Percentiles rank a stretch among this genome's conserved stretches.
These are phyloP conservation scores for Garcia nutans DNA, from an alignment of 345 rosid genomes.

Conservation along the genomic window DNA sequence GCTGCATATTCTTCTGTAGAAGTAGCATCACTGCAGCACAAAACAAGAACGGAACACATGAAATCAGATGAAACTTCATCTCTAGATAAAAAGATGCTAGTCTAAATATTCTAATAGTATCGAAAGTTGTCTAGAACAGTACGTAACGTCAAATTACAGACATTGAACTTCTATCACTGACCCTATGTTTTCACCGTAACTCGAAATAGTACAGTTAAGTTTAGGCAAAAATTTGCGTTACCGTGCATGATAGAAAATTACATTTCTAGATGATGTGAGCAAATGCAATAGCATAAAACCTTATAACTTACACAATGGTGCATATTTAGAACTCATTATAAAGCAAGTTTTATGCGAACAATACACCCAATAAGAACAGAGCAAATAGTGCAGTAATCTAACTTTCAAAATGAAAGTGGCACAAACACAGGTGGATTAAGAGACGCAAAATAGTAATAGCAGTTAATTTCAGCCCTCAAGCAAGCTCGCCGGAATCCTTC, in stretches of 20 bases:
- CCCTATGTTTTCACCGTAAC: neutral
- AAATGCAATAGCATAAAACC: neutral
- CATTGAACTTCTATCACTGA: neutral
- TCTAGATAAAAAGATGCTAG: neutral
- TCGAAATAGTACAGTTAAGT: neutral
- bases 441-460: constrained; percentile 36
- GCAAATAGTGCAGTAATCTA: neutral
- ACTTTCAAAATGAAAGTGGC: neutral
- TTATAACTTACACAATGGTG: neutral
- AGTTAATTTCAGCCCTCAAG: constrained; percentile 71
- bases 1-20: constrained; percentile 39
- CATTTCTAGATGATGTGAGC: neutral
- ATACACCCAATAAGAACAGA: neutral
- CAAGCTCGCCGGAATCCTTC: constrained; percentile 94
- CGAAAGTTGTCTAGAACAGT: neutral
- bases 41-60: constrained; percentile 1
- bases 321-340: no score
- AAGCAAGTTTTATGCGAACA: neutral
- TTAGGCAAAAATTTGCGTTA: neutral
- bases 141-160: neutral
- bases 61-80: constrained; percentile 4
- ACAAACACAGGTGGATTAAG: neutral
- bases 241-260: neutral
- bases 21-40: constrained; percentile 50
- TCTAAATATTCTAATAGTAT: neutral